Conservation (phyloP, 2,329 filamentous ascomycete species). For the Ceratocystiopsis brevicomis region DNA sequence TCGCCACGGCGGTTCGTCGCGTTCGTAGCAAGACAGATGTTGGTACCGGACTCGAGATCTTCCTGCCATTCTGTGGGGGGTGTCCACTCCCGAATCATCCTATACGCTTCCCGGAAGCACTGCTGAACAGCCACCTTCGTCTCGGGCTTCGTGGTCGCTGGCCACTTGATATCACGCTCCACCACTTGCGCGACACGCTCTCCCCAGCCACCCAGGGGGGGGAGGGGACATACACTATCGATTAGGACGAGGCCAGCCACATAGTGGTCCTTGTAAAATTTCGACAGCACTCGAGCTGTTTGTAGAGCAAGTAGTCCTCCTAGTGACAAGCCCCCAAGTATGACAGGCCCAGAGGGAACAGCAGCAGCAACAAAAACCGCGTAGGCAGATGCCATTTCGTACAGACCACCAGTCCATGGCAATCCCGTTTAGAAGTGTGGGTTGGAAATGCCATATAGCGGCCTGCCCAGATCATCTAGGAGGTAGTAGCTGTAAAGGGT, state of each 20-base stretch:
- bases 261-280: constrained; percentile 13
- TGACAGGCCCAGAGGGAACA: constrained; percentile 21
- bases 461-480: constrained; percentile 27
- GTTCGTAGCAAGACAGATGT: no score
- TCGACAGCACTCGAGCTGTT: constrained; percentile 24
- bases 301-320: constrained; percentile 34
- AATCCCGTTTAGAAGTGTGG: constrained; percentile 28
- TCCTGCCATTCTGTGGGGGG: constrained; percentile 7
- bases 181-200: constrained; percentile 11
- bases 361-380: constrained; percentile 23
- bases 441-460: constrained; percentile 35
- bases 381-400: constrained; percentile 35
- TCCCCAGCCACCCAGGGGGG: constrained; percentile 3
- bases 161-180: constrained; percentile 12
- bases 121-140: constrained; percentile 15
- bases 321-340: constrained; percentile 37
- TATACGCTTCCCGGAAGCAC: constrained; percentile 24
- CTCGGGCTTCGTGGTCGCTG: constrained; percentile 12
- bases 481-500: constrained; percentile 39
- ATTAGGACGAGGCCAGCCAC: constrained; percentile 33
- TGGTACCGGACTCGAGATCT: no score
- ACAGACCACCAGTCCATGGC: constrained; percentile 30
- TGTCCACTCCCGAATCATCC: constrained; percentile 22
- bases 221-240: constrained; percentile 25
- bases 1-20: no score